phyloP scores from a whole-genome alignment of 73 alveolate genomes.

The Paramecium tetraurelia region DNA sequence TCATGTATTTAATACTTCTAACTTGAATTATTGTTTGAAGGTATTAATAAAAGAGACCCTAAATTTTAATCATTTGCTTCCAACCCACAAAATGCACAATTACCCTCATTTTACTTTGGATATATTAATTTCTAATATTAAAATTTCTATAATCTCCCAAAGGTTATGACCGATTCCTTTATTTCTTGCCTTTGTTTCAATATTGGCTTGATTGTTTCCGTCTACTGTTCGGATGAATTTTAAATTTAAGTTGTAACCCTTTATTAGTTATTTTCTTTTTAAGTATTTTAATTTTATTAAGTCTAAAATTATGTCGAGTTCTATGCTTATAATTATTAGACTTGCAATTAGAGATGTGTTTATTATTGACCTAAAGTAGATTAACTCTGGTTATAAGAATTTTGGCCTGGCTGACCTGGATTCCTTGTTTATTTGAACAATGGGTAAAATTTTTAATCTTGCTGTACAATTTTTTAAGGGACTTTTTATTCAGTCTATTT shows the following conservation, averaged over 20 bases:
- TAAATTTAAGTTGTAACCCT: background rate
- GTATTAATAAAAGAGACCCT: background rate
- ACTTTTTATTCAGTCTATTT: background rate
- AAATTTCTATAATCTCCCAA: background rate
- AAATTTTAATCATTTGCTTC: background rate
- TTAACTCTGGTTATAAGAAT: background rate
- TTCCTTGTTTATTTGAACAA: background rate
- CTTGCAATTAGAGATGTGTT: background rate
- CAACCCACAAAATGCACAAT: background rate
- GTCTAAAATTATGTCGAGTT: background rate
- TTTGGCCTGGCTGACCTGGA: background rate
- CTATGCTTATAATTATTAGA: background rate
- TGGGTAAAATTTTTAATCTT: background rate
- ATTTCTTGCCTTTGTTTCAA: background rate
- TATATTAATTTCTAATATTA: background rate
- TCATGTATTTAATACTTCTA: background rate
- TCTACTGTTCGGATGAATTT: background rate
- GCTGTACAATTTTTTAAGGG: background rate
- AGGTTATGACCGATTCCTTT: background rate
- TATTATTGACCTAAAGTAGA: background rate
- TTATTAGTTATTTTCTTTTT: background rate
- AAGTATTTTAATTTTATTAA: background rate
- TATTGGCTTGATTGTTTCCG: background rate
- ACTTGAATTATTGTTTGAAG: background rate
- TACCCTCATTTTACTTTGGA: background rate